Conservation (phyloP, 2,329 filamentous ascomycete genomes). For the Trichoderma sp. region DNA sequence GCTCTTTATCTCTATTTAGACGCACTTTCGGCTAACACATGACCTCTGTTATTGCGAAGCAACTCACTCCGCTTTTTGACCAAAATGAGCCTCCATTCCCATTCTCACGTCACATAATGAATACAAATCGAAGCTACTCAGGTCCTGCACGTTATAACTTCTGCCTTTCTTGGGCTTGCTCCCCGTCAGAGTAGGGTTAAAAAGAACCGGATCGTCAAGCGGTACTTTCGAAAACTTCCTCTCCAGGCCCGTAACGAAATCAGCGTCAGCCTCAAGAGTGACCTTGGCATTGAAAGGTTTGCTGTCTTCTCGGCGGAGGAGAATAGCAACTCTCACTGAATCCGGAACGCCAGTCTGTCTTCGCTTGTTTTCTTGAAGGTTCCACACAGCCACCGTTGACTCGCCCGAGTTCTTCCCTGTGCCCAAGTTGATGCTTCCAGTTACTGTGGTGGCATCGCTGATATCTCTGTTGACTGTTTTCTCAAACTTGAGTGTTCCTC, state of each 20-base stretch:
- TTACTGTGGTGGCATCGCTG: neutral
- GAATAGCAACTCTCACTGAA: neutral
- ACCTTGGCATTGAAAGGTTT: slow-evolving; percentile 2
- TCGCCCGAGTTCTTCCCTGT: neutral
- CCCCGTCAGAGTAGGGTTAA: neutral
- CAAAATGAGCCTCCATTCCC: neutral
- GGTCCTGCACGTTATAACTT: neutral
- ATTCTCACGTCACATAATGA: slow-evolving; percentile 1
- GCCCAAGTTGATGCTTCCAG: slow-evolving; percentile 4
- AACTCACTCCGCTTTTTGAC: neutral
- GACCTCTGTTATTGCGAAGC: neutral
- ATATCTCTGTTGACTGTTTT: neutral
- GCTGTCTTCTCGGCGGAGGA: neutral
- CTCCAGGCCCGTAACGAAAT: neutral
- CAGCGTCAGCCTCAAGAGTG: neutral
- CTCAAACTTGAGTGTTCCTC: neutral
- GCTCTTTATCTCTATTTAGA: neutral
- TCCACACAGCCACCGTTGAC: neutral
- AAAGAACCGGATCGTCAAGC: neutral
- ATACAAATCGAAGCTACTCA: neutral
- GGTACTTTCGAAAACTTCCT: slow-evolving; percentile 1
- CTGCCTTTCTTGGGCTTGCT: neutral
- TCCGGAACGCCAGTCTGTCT: neutral
- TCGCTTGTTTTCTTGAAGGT: neutral
- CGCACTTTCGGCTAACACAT: neutral